Evolutionary conservation across 23 red algal genomes (phyloP), one percentile per base, ranked within the genome.

Genomic region (Gracilaria caudata): DNA sequence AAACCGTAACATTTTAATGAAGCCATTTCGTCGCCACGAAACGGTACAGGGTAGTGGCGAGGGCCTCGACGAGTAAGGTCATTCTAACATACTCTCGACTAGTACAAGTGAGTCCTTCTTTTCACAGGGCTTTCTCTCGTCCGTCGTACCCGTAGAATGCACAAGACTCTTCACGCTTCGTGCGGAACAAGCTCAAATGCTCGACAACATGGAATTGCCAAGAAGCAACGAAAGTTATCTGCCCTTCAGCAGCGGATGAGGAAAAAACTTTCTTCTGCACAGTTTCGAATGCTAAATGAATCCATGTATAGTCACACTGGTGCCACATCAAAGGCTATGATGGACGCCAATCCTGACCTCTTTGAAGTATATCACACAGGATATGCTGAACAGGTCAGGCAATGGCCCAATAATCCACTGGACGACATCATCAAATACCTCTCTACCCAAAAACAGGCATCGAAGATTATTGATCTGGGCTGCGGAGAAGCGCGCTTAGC

Each of bases 311-410:
- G 36, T 0, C 34, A 61, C n/a, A 94, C 83, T 23, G 92, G 92
- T 37, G 83, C 83, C 34, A 29, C 73, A 21, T 78, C 93, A 11
- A 55, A 70, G 26, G 68, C 66, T 16, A 38, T 88, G 7, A 78
- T 98, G 86, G 54, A 81, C n/a, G 60, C 75, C 2, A 87, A 95
- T 25, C 97, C 93, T 4, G 79, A 90, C 25, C 87, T 94, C 17
- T 99, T 96, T 78, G 29, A 73, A 30, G 56, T 78, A 11, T 99
- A 99, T 68, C 97, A 99, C 41, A n/a, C 55, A 16, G 97, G 97
- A 21, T 99, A 94, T 73, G 41, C 66, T n/a, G 92, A 91, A 23
- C 97, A 99, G 71, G 80, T 91, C 33, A 49, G 56, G 33, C 49
- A 37, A 21, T 99, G 97, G 97, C 97, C 97, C n/a, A 32, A 51